Percentiles rank a stretch among this genome's conserved stretches.
phyloP scores from a whole-genome alignment of 164 flowering plant genomes.

The Berberis thunbergii region DNA sequence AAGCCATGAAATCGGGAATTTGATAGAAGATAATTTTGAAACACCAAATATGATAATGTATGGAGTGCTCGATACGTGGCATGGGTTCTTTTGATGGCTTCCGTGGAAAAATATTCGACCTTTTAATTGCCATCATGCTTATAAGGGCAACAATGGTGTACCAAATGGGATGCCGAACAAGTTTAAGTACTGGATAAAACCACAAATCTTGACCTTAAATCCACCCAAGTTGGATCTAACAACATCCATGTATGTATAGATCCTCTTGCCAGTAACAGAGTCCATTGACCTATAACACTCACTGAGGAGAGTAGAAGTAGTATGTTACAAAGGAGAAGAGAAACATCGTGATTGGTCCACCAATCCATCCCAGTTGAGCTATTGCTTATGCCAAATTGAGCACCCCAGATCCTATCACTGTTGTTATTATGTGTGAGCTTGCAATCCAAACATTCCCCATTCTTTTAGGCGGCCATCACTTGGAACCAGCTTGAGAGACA shows the following conservation, averaged over 20 bases:
- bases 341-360: slow-evolving; percentile 14
- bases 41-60: slow-evolving; percentile 14
- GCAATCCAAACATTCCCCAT: too few relatives aligned
- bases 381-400: too few relatives aligned
- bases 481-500: too few relatives aligned
- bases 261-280: slow-evolving; percentile 15
- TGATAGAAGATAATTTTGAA: slow-evolving; percentile 7
- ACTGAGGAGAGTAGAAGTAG: slow-evolving; percentile 14
- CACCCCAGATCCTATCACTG: too few relatives aligned
- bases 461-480: too few relatives aligned
- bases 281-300: slow-evolving; percentile 15
- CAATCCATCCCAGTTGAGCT: slow-evolving; percentile 22
- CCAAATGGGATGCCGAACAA: slow-evolving; percentile 7
- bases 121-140: slow-evolving; percentile 13
- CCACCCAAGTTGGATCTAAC: slow-evolving; percentile 11
- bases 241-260: slow-evolving; percentile 15
- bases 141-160: slow-evolving; percentile 12
- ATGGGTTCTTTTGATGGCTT: slow-evolving; percentile 3
- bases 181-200: slow-evolving; percentile 8
- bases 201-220: slow-evolving; percentile 8
- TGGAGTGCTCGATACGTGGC: slow-evolving; percentile 5
- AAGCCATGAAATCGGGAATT: slow-evolving; percentile 12
- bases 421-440: too few relatives aligned
- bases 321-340: slow-evolving; percentile 11
- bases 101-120: slow-evolving; percentile 11